Base-by-base conservation (phyloP, 2,329 filamentous ascomycete genomes). In the Pleurostoma richardsiae region DNA sequence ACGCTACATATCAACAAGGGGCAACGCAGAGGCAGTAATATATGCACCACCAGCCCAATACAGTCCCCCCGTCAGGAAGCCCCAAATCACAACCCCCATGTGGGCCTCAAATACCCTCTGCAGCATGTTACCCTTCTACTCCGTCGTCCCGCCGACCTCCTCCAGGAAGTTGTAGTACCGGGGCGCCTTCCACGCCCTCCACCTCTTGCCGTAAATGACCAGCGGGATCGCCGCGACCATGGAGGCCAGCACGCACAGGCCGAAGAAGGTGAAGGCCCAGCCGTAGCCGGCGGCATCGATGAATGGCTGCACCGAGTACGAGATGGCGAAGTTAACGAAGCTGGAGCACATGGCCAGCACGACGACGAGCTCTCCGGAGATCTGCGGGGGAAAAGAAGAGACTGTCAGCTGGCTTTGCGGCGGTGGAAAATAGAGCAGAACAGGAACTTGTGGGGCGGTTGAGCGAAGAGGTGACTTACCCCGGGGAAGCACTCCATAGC, bases 401-500 rank as follows among this genome's bases (percentile, higher is more conserved):
- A 19, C 19, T 6, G 43, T 45, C n/a, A 44, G 42, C 42, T 5
- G 19, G 19, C 19, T 19, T 19, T 19, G 19, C 19, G 19, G 19
- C 19, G 19, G 19, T 19, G 19, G 19, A 19, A 19, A 19, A 19
- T 19, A 19, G 19, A 19, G 19, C 19, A 19, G 19, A 19, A 19
- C 19, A 43, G 10, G 8, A 11, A 29, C 6, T 38, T 10, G 10
- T n/a, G 10, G 10, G 33, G 27, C 30, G 30, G n/a, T 10, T n/a
- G 42, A 19, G 7, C 19, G 19, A 19, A 19, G n/a, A 6, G 11
- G 1, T 26, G 4, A 49, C 56, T 45, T 49, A 64, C 61, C 42
- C 58, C 60, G 29, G 63, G 59, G 40, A 68, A 68, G 44, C 63
- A 67, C 44, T 70, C 67, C 65, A 70, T 68, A 3, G 65, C 65